These are phyloP conservation scores for Eurotiales sp. DNA, from an alignment of 2,329 filamentous ascomycete species.

Conservation along the genomic window DNA sequence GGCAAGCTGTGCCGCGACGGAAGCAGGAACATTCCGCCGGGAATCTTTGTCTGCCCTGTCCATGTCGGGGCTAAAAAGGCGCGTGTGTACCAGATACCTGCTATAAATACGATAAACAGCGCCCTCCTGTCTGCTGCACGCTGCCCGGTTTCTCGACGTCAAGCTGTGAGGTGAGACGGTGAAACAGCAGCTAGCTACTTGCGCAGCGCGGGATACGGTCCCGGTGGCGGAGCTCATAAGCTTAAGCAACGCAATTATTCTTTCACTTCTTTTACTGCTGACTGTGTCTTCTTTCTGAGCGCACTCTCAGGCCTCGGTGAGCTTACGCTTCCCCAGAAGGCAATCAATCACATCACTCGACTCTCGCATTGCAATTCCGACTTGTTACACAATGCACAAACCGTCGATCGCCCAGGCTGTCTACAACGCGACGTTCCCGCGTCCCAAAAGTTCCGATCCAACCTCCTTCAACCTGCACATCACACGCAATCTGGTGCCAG, in stretches of 20 bases:
- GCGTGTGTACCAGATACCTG: no score
- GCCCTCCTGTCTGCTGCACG: not conserved
- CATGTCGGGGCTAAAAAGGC: no score
- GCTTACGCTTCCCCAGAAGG: no score
- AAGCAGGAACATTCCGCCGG: no score
- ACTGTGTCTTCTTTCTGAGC: no score
- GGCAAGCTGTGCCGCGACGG: no score
- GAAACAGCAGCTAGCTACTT: not conserved
- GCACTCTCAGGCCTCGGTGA: no score
- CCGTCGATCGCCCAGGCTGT: slow-evolving; percentile 57
- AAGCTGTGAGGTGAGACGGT: no score
- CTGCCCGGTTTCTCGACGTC: not conserved
- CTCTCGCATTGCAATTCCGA: not conserved
- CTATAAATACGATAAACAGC: not conserved
- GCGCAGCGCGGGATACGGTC: not conserved
- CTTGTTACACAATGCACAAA: slow-evolving; percentile 64
- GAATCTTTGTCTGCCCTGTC: no score
- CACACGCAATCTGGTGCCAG: slow-evolving; percentile 59
- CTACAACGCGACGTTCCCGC: slow-evolving; percentile 57
- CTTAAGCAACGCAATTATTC: not conserved
- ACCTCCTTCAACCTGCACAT: slow-evolving; percentile 58
- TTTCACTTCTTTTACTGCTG: not conserved
- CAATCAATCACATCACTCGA: not conserved
- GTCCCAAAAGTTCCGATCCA: slow-evolving; percentile 54
- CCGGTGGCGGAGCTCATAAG: not conserved